Base-by-base conservation (phyloP, 2,329 filamentous ascomycete species). In the Didymella arachidicola region DNA sequence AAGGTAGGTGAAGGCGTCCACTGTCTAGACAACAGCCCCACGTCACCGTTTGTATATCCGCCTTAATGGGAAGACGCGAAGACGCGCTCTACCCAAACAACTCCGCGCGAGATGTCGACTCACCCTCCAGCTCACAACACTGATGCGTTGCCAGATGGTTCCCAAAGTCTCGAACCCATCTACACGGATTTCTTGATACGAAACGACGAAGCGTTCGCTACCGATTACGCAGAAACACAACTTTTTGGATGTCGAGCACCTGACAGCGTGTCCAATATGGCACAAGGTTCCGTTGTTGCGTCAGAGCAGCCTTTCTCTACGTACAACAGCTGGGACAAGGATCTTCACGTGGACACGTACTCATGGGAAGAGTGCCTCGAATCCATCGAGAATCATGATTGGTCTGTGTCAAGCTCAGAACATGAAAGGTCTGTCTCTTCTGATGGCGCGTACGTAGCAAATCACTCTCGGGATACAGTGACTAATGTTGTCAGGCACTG, bases 11-110 rank as follows among this genome's bases (percentile, higher is more conserved):
- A 54, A 48, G 27, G 44, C 18, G 26, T 14, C 22, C 27, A 54
- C 34, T 16, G 27, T 19, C 34, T 22, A 12, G n/a, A 42, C 36
- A 42, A 48, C 36, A 34, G 36, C 32, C 16, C 29, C 41, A 43
- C 41, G 26, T 32, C 49, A 55, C 49, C 19, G 51, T 61, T 64
- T 66, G 59, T 30, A 61, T 46, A n/a, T 8, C 53, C 58, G 38
- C 34, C 47, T 42, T 39, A 34, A 16, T n/a, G 12, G 18, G 16
- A 5, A 18, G 30, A 38, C 34, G 32, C 34, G 46, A 49, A 14
- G 25, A 43, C 41, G 41, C 41, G 34, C 46, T 34, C 25, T 4
- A 26, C 32, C 34, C 14, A 39, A 49, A 38, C 25, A 38, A 18
- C n/a, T 19, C 7, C 19, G n/a, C 8, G n/a, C 46, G 25, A 25